These are phyloP conservation scores for Cystobasidium onofrii DNA, from an alignment of 768 basidiomycete species.

Conservation along the genomic window DNA sequence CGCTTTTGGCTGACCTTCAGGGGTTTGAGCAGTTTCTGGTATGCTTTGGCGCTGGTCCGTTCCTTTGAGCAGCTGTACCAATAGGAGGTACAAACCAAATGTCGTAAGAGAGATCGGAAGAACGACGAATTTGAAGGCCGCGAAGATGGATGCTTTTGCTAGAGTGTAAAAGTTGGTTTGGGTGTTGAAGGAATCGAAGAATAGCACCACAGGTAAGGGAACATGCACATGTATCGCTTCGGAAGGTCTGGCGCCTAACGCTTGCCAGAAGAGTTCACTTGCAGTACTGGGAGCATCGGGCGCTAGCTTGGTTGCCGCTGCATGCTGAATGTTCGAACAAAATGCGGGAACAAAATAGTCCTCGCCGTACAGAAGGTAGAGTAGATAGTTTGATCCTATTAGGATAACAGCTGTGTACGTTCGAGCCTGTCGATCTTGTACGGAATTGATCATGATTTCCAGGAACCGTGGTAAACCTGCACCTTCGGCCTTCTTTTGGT, in stretches of 20 bases:
- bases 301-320: constrained; percentile 5
- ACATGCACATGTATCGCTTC: constrained; percentile 66
- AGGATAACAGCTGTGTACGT: constrained; percentile 8
- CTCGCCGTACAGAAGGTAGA: constrained; percentile 35
- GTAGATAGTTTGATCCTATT: neutral
- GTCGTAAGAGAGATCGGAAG: constrained; percentile 76
- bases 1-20: neutral
- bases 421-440: constrained; percentile 17
- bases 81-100: constrained; percentile 61
- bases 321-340: constrained; percentile 33
- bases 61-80: constrained; percentile 81
- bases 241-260: constrained; percentile 62
- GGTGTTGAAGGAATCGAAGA: constrained; percentile 49
- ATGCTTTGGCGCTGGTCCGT: constrained; percentile 53
- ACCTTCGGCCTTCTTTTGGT: constrained; percentile 12
- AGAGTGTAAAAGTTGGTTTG: constrained; percentile 37
- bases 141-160: constrained; percentile 47
- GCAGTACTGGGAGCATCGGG: neutral
- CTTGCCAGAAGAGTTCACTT: constrained; percentile 61
- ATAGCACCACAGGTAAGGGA: constrained; percentile 68
- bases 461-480: constrained; percentile 27
- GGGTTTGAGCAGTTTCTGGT: too few relatives aligned
- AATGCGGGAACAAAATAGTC: constrained; percentile 40
- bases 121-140: constrained; percentile 56
- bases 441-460: constrained; percentile 32